Base-by-base conservation (phyloP, 768 basidiomycete genomes). In the Tricholoma matsutake region DNA sequence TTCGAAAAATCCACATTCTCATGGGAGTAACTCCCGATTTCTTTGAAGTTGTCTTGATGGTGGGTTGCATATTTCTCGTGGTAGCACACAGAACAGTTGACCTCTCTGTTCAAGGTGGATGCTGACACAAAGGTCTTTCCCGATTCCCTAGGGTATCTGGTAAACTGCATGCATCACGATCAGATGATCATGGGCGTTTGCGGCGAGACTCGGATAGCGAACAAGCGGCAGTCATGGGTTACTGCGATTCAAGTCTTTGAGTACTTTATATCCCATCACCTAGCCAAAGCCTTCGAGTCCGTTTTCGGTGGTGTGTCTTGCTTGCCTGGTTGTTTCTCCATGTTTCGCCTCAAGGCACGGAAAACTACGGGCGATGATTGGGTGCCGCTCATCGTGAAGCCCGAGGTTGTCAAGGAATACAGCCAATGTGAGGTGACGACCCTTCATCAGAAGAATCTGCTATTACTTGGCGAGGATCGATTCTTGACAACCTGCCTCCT, bases 11-110 rank as follows among this genome's bases (percentile, higher is more conserved):
- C 3, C 95, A 98, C 67, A 82, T 89, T 31, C 83, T 99, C 34
- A 98, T 97, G 92, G 96, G 97, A n/a, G 93, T 98, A 8, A 98
- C 97, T 1, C 96, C 97, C 1, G 97, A 99, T 73, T 98, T 93
- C 75, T 98, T 98, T 69, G 97, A 99, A 78, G 92, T 96, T 54
- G 90, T 89, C 69, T 77, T 99, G 61, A 98, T 99, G 97, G 97
- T 97, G 69, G 64, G 87, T 78, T 4, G 56, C 34, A 31, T 54
- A n/a, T 39, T 52, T 35, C 58, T n/a, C 20, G 54, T 56, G 22
- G 39, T 9, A 25, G 20, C 10, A 18, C 6, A 16, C 41, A 32
- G 55, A 18, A 59, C 20, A 49, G 59, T 66, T 67, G 16, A 64
- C 35, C 37, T 51, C 35, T 45, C 20, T 45, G 49, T 56, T 62